Percentiles rank a stretch among this genome's conserved stretches.
phyloP scores from a whole-genome alignment of 2,329 filamentous ascomycete species.

The Alternaria sp. region DNA sequence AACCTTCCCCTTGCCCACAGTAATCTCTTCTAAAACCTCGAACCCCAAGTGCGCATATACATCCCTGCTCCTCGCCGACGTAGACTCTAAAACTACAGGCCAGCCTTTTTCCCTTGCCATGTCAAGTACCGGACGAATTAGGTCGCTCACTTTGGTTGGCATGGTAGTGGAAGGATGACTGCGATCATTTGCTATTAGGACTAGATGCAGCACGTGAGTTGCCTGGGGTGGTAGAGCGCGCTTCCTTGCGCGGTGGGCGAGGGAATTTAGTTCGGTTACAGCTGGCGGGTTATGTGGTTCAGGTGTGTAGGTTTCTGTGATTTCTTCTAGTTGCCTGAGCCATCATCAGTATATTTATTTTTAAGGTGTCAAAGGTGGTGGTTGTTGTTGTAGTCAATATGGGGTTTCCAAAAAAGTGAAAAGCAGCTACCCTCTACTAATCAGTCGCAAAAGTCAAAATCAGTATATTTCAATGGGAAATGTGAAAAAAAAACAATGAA shows the following conservation, averaged over 20 bases:
- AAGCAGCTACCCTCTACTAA: too few species aligned
- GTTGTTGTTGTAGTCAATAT: too few species aligned
- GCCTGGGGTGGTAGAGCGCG: conserved; percentile 1
- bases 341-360: not conserved
- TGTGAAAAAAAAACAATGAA: not conserved
- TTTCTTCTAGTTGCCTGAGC: not conserved
- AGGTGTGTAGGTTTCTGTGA: conserved; percentile 1
- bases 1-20: conserved; percentile 8
- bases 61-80: conserved; percentile 9
- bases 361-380: too few species aligned
- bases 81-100: conserved; percentile 17
- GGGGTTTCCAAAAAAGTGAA: too few species aligned
- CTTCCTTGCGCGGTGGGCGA: not conserved
- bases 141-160: conserved; percentile 10
- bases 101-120: conserved; percentile 17
- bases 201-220: conserved; percentile 13
- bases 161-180: conserved; percentile 3
- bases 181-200: conserved; percentile 16
- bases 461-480: not conserved
- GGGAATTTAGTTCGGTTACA: conserved; percentile 8
- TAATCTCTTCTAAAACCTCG: conserved; percentile 9
- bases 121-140: conserved; percentile 14
- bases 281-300: conserved; percentile 5
- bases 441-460: too few species aligned
- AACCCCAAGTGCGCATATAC: conserved; percentile 16